Evolutionary conservation across 768 basidiomycete genomes (phyloP).

Genomic region (Asterophora lycoperdoides): DNA sequence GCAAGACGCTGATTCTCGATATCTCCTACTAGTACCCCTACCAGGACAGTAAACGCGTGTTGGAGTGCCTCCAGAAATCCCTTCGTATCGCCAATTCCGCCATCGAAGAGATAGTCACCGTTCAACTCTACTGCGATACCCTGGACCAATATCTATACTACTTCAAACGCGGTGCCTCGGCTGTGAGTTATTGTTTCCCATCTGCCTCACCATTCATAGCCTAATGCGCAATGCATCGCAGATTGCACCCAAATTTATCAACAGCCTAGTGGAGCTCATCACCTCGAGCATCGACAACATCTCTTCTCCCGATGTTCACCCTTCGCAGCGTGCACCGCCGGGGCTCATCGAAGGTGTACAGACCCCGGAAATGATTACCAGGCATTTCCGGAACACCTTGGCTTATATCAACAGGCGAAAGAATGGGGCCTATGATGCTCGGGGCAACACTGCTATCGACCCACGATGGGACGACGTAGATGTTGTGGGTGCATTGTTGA

Average conservation of each 20-base stretch:
- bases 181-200: constrained; percentile 50
- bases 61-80: constrained; percentile 97
- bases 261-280: constrained; percentile 93
- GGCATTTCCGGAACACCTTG: constrained; percentile 92
- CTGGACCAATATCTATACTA: constrained; percentile 96
- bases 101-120: constrained; percentile 94
- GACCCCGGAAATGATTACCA: constrained; percentile 87
- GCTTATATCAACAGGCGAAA: constrained; percentile 79
- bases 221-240: constrained; percentile 24
- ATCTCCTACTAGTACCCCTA: constrained; percentile 60
- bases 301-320: constrained; percentile 81
- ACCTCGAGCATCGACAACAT: constrained; percentile 92
- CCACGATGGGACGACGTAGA: constrained; percentile 84
- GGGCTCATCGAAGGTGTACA: constrained; percentile 91
- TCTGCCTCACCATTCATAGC: not conserved
- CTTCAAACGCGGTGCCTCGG: constrained; percentile 88
- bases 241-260: constrained; percentile 95
- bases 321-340: constrained; percentile 80
- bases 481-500: constrained; percentile 80
- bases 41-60: constrained; percentile 93
- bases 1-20: constrained; percentile 3
- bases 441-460: constrained; percentile 31
- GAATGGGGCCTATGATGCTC: constrained; percentile 37
- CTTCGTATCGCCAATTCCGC: constrained; percentile 94
- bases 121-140: constrained; percentile 94